A percentile compares a stretch with the other conserved stretches of the same genome.
Evolutionary conservation across 2,329 filamentous ascomycete genomes (phyloP).

Genomic region (Didymella keratinophila): DNA sequence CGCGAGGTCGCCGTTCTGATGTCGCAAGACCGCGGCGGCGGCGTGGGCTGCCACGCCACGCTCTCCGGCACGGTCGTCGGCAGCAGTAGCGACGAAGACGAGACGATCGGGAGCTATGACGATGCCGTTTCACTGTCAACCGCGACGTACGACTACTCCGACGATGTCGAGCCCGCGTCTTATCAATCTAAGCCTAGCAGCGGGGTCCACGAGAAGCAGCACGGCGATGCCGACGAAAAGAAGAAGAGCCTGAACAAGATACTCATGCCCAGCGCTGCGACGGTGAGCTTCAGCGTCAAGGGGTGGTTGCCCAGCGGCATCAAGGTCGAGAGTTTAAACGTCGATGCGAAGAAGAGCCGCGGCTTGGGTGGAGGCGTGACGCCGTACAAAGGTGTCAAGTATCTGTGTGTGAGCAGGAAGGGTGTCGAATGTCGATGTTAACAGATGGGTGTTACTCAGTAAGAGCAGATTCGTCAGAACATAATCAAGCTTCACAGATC

Average conservation of each 20-base stretch:
- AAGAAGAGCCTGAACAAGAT: slow-evolving; percentile 64
- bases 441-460: too few species aligned
- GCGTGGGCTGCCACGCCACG: slow-evolving; percentile 72
- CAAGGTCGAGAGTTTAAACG: slow-evolving; percentile 67
- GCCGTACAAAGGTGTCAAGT: slow-evolving; percentile 98
- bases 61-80: slow-evolving; percentile 84
- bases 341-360: slow-evolving; percentile 78
- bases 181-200: not conserved
- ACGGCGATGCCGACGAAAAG: slow-evolving; percentile 52
- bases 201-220: not conserved
- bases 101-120: slow-evolving; percentile 35
- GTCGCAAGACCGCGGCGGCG: slow-evolving; percentile 49
- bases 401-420: slow-evolving; percentile 74
- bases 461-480: too few species aligned
- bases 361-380: slow-evolving; percentile 88
- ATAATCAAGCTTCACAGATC: too few species aligned
- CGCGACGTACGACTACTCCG: slow-evolving; percentile 45
- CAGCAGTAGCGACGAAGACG: slow-evolving; percentile 55
- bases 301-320: slow-evolving; percentile 72
- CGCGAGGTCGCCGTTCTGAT: slow-evolving; percentile 70
- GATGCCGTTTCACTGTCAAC: slow-evolving; percentile 43
- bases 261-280: slow-evolving; percentile 59
- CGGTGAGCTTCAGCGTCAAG: slow-evolving; percentile 61
- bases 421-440: slow-evolving; percentile 55
- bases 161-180: slow-evolving; percentile 25